phyloP scores from a whole-genome alignment of 129 eudicot species.

The Tagetes patula region DNA sequence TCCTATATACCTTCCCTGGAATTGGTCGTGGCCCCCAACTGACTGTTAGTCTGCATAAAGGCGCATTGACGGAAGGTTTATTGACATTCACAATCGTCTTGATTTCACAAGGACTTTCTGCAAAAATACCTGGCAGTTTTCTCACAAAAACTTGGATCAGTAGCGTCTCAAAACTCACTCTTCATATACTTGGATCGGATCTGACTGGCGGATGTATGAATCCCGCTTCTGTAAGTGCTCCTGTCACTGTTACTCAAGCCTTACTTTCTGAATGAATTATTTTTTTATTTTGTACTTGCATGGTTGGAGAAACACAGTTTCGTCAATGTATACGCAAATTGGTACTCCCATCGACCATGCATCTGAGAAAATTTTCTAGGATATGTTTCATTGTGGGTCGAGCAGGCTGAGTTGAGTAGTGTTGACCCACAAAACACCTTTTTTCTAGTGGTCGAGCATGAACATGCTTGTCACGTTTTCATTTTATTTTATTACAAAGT shows the following conservation, averaged over 20 bases:
- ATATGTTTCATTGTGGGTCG: background rate
- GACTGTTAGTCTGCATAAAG: slow-evolving; percentile 65
- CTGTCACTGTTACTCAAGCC: slow-evolving; percentile 2
- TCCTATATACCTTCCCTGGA: slow-evolving; percentile 63
- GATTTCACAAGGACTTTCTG: slow-evolving; percentile 54
- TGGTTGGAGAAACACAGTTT: background rate
- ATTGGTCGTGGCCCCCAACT: slow-evolving; percentile 75
- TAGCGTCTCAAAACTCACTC: slow-evolving; percentile 84
- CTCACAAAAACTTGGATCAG: slow-evolving; percentile 80
- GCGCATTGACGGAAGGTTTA: slow-evolving; percentile 88
- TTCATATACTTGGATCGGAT: slow-evolving; percentile 85
- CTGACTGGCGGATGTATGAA: slow-evolving; percentile 93
- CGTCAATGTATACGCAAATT: too few relatives aligned
- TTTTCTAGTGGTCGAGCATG: background rate
- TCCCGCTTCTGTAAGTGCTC: slow-evolving; percentile 82
- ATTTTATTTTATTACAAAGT: background rate
- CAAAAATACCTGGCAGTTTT: slow-evolving; percentile 66
- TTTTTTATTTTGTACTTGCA: background rate
- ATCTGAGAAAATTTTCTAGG: background rate
- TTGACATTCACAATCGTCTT: slow-evolving; percentile 64
- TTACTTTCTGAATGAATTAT: background rate
- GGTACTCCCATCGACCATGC: too few relatives aligned
- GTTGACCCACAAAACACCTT: background rate
- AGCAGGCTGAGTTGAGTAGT: background rate
- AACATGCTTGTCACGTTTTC: background rate